Evolutionary conservation across 805 yeast genomes (phyloP), one percentile per base, ranked within the genome.

Genomic region (Candida oleophila): DNA sequence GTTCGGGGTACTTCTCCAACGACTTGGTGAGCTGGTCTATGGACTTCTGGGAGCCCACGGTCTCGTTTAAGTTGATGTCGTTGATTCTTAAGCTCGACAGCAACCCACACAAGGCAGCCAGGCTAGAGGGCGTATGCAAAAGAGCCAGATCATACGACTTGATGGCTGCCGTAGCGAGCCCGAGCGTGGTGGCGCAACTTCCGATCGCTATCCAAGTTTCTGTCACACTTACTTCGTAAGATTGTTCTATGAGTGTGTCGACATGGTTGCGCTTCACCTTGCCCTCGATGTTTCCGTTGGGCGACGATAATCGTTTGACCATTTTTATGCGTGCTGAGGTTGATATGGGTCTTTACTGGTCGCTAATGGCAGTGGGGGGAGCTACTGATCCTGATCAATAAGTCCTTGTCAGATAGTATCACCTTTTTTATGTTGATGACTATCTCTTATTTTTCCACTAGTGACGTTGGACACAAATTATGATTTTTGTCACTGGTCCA

Each of bases 141-240:
- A 77, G 61, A 1, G 77, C 81, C 15, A 57, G 55, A 49, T 75
- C 78, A 50, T 60, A 78, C 20, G 77, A 64, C 33, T 61, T 64
- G 34, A 75, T 67, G 3, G 81, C 79, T n/a, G 68, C 54, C 2
- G 62, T 55, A 7, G 61, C 57, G 3, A 69, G 54, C 3, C 76
- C 78, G 41, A 77, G 53, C 2, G 72, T 55, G 20, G 62, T 54
- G 9, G 82, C 80, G 52, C 80, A 73, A 18, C 63, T 58, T 3
- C 80, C 82, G 45, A 76, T 68, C 3, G 73, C 62, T 1, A 69
- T 50, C 82, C 82, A 77, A 1, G 78, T 69, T 25, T 69, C 71
- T 33, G 65, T 55, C 9, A 68, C 71, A 2, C 61, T 53, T n/a
- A 44, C 43, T 28, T 56, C 55, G 48, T 60, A 64, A 19, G 38